phyloP scores from a whole-genome alignment of 2,329 filamentous ascomycete genomes.

The Cordyceps farinosa region DNA sequence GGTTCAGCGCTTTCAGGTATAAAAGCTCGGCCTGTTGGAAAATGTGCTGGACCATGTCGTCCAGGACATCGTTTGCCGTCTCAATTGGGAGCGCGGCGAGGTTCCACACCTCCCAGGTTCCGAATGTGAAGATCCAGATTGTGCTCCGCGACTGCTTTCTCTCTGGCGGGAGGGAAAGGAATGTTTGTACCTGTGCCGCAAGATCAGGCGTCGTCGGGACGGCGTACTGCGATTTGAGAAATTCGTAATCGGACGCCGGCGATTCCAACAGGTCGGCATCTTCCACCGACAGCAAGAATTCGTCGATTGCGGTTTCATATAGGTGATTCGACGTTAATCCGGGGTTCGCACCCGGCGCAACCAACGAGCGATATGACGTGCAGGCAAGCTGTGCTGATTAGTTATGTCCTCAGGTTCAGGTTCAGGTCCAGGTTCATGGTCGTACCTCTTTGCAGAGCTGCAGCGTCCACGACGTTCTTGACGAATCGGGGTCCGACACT shows the following conservation, averaged over 20 bases:
- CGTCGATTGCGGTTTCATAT: constrained; percentile 43
- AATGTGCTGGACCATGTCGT: constrained; percentile 36
- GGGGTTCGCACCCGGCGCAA: constrained; percentile 44
- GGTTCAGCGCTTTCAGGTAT: constrained; percentile 41
- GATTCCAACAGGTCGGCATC: constrained; percentile 30
- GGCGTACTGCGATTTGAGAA: constrained; percentile 41
- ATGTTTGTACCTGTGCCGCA: constrained; percentile 41
- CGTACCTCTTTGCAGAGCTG: constrained; percentile 14
- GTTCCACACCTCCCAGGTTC: constrained; percentile 54
- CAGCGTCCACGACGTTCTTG: constrained; percentile 8
- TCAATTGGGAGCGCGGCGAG: constrained; percentile 44
- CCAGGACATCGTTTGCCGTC: constrained; percentile 36
- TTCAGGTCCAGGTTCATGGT: neutral
- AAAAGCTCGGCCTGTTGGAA: constrained; percentile 46
- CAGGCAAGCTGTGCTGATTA: constrained; percentile 40
- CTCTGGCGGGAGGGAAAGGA: constrained; percentile 39
- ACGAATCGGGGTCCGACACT: neutral
- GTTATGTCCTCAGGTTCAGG: neutral
- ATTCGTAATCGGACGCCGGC: constrained; percentile 43
- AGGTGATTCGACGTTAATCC: constrained; percentile 50
- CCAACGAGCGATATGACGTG: constrained; percentile 42
- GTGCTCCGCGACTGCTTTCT: constrained; percentile 41
- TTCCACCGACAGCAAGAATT: constrained; percentile 33
- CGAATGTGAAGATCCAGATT: constrained; percentile 50
- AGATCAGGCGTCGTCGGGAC: constrained; percentile 41